A percentile compares a stretch with the other conserved stretches of the same genome.
Conservation (phyloP, 2,329 filamentous ascomycete genomes). For the Alternaria longipes region DNA sequence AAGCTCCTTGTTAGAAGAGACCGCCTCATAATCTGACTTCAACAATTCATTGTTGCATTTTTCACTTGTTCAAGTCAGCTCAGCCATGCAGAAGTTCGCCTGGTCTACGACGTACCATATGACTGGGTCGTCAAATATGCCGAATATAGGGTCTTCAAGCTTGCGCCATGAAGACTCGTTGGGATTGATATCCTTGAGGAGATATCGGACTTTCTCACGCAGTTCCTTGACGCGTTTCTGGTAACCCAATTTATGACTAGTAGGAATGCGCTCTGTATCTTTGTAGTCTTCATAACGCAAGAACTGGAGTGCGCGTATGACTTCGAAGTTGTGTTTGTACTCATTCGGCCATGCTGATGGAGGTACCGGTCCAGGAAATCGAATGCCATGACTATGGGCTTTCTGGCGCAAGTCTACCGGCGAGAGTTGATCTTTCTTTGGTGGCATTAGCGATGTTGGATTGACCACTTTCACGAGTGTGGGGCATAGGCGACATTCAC, state of each 20-base stretch:
- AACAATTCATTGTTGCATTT: slow-evolving; percentile 9
- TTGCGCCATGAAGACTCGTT: slow-evolving; percentile 23
- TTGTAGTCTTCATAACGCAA: slow-evolving; percentile 15
- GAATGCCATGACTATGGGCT: slow-evolving; percentile 7
- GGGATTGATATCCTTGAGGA: slow-evolving; percentile 3
- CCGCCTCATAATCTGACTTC: slow-evolving; percentile 6
- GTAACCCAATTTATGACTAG: neutral
- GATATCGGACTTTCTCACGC: slow-evolving; percentile 1
- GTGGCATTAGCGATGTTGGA: neutral
- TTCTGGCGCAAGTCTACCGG: neutral
- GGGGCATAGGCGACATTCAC: neutral
- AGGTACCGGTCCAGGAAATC: slow-evolving; percentile 16
- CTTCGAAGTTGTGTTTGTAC: slow-evolving; percentile 15
- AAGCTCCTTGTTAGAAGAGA: neutral
- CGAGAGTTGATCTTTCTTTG: slow-evolving; percentile 8
- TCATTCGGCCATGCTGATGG: slow-evolving; percentile 9
- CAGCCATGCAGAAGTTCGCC: neutral
- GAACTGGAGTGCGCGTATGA: slow-evolving; percentile 13
- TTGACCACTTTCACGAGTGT: neutral
- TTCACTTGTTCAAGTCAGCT: neutral
- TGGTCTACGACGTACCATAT: slow-evolving; percentile 3
- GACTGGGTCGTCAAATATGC: slow-evolving; percentile 10
- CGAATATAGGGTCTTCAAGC: slow-evolving; percentile 2
- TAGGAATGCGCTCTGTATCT: neutral
- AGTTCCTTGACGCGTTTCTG: neutral